Base-by-base conservation (phyloP, 441 rosid genomes). In the Corymbia calophylla region DNA sequence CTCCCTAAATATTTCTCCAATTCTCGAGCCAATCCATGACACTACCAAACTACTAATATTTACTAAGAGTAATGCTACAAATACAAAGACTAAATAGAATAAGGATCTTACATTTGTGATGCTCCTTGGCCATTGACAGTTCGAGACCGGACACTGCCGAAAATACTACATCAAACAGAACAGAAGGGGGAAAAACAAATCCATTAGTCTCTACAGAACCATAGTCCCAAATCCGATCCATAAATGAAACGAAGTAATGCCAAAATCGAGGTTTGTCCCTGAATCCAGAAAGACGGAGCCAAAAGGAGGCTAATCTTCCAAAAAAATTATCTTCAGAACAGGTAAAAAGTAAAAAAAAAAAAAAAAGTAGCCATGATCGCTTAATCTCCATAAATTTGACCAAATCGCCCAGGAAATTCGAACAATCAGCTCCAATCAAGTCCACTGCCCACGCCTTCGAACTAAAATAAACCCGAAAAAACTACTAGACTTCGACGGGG, bases 131-230 rank as follows among this genome's bases (percentile, higher is more conserved):
- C 87, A 87, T 32, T 53, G 91, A 90, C 82, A 90, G 89, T 53
- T 90, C 91, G 9, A 90, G 86, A 2, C 91, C 91, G 7, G 91
- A 90, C n/a, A 90, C 91, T 4, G 91, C 91, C 54, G 91, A 90
- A 64, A 90, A 90, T 68, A 90, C 91, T 90, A 47, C 87, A 81
- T 32, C 89, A 11, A 77, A 77, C 51, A 53, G 80, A 32, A 80
- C 60, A n/a, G 87, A 58, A 58, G 48, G 44, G 44, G 44, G 44
- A 39, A 39, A 39, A 39, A 39, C 27, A 48, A 53, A n/a, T 17
- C 62, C 51, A 81, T 89, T 15, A 89, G 87, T 60, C 47, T 49
- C n/a, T 9, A 23, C 53, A 29, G 31, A 19, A 54, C 49, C 25
- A 58, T 56, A 81, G 44, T 23, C 62, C 66, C 88, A 47, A 31